phyloP scores from a whole-genome alignment of 2,329 filamentous ascomycete species.

The Fusarium algeriense region DNA sequence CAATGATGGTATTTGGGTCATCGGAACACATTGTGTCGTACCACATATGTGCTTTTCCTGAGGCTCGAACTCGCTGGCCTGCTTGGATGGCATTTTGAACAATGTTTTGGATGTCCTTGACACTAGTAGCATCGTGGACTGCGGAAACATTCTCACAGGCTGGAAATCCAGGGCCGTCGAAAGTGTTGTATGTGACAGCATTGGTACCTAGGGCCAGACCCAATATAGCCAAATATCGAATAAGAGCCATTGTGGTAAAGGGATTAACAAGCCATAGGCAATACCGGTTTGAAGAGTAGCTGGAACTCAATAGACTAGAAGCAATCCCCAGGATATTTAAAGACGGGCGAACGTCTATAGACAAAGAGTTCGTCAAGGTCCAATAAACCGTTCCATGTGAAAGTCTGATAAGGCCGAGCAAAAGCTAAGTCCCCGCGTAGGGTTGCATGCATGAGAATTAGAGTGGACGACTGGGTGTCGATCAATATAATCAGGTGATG shows the following conservation, averaged over 20 bases:
- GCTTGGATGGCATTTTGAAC: constrained; percentile 1
- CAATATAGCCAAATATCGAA: neutral
- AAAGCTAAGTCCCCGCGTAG: neutral
- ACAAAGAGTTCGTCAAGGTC: neutral
- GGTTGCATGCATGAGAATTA: neutral
- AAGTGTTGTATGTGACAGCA: constrained; percentile 2
- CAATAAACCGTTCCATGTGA: neutral
- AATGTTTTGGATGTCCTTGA: constrained; percentile 6
- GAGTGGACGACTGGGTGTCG: neutral
- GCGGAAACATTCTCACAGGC: neutral
- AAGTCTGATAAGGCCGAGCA: neutral
- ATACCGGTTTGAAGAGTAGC: too few relatives aligned
- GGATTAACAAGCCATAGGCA: neutral
- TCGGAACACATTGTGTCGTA: constrained; percentile 20
- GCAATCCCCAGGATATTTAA: neutral
- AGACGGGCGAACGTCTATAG: neutral
- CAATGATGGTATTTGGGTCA: neutral
- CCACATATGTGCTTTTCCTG: constrained; percentile 19
- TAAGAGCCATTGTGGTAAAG: neutral
- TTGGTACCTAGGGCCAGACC: neutral
- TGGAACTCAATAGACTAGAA: too few relatives aligned
- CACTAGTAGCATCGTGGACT: neutral
- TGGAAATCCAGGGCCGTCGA: constrained; percentile 1
- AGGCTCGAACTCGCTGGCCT: neutral
- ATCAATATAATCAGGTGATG: neutral